Percentiles rank a stretch among this genome's conserved stretches.
Conservation (phyloP, 2,329 filamentous ascomycete genomes). For the Trichoderma pleuroti region DNA sequence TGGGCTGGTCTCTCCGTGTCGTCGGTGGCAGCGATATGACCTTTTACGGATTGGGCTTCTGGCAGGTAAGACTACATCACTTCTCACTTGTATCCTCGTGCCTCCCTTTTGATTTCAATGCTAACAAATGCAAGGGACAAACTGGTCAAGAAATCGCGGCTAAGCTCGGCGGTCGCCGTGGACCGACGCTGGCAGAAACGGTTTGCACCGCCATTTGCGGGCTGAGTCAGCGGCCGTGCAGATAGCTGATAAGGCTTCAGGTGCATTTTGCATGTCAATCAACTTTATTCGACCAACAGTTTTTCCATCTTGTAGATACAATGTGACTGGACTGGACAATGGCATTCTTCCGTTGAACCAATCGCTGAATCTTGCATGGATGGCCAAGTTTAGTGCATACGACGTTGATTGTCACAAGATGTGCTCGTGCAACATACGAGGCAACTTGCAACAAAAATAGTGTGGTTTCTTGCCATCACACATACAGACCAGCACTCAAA, state of each 20-base stretch:
- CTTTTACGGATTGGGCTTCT: conserved; percentile 17
- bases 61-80: conserved; percentile 13
- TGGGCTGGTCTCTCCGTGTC: conserved; percentile 20
- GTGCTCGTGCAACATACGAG: background rate
- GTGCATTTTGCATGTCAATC: background rate
- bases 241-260: background rate
- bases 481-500: background rate
- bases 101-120: background rate
- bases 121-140: conserved; percentile 4
- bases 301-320: background rate
- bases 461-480: background rate
- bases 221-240: background rate
- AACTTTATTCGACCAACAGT: background rate
- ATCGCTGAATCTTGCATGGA: background rate
- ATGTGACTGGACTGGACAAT: background rate
- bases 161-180: conserved; percentile 23
- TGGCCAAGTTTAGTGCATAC: background rate
- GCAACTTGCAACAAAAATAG: background rate
- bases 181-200: conserved; percentile 15
- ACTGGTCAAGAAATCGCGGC: background rate
- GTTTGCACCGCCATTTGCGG: background rate
- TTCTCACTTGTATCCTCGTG: background rate
- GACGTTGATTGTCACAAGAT: background rate
- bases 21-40: conserved; percentile 16
- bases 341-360: background rate